Evolutionary conservation across 1,284 basidiomycete genomes (phyloP).

Genomic region (Leccinum brunneo-olivaceum): DNA sequence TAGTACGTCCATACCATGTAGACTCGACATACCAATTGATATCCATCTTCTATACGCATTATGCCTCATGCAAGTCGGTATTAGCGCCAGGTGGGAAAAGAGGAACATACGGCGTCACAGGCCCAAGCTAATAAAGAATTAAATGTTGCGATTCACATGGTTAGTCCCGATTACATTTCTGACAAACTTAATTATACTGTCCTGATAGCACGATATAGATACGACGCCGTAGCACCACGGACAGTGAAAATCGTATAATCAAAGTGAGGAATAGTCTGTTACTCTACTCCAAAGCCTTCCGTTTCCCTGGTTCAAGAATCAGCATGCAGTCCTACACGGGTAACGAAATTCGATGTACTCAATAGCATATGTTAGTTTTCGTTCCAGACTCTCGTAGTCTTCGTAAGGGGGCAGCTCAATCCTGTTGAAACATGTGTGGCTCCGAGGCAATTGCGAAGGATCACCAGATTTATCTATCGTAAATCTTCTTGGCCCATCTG

Average conservation of each 20-base stretch:
- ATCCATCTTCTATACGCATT: conserved; percentile 63
- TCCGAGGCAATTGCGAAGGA: conserved; percentile 82
- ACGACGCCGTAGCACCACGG: conserved; percentile 4
- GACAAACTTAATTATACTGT: neutral
- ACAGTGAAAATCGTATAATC: conserved; percentile 3
- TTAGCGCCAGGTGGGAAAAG: conserved; percentile 6
- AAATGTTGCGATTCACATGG: conserved; percentile 7
- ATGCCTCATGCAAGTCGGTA: neutral
- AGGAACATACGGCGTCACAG: neutral
- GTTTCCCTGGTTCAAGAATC: conserved; percentile 41
- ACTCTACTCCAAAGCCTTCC: conserved; percentile 46
- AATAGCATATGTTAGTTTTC: conserved; percentile 85
- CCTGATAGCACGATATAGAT: conserved; percentile 12
- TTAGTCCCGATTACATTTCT: conserved; percentile 3
- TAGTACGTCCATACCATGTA: neutral
- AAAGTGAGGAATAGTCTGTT: conserved; percentile 6
- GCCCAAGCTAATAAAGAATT: no score
- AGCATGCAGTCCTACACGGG: neutral
- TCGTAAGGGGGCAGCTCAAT: conserved; percentile 90
- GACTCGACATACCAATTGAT: conserved; percentile 44
- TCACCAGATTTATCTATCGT: conserved; percentile 97
- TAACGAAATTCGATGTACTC: conserved; percentile 50
- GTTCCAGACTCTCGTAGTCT: conserved; percentile 83
- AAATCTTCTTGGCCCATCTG: conserved; percentile 91
- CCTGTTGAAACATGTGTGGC: conserved; percentile 89